These are phyloP conservation scores for Aspergillus ellipticus DNA, from an alignment of 495 filamentous ascomycete species.

Conservation along the genomic window DNA sequence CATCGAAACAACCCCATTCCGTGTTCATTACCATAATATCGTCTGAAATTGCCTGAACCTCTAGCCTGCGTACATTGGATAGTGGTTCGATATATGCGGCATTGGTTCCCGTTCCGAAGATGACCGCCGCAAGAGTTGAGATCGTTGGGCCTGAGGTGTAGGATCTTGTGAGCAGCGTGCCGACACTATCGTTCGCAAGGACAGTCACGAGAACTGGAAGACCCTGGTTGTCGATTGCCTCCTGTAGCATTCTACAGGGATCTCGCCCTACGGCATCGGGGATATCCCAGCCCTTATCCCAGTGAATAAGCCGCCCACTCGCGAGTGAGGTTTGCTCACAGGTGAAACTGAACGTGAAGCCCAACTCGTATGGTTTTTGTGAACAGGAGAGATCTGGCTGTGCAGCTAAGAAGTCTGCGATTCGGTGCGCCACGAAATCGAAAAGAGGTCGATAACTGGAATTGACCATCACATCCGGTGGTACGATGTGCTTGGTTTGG, in stretches of 20 bases:
- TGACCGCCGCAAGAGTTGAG: conserved; percentile 15
- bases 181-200: conserved; percentile 21
- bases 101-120: conserved; percentile 38
- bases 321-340: conserved; percentile 17
- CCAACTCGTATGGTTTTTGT: conserved; percentile 9
- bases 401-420: conserved; percentile 10
- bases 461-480: conserved; percentile 16
- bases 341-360: conserved; percentile 25
- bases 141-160: conserved; percentile 13
- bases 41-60: neutral
- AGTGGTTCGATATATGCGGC: conserved; percentile 33
- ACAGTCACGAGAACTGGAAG: conserved; percentile 18
- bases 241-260: conserved; percentile 20
- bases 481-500: conserved; percentile 15
- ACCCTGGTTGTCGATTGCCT: conserved; percentile 14
- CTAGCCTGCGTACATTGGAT: conserved; percentile 10
- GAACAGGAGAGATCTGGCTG: neutral
- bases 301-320: conserved; percentile 17
- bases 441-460: conserved; percentile 17
- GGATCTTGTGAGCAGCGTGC: conserved; percentile 18
- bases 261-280: conserved; percentile 18
- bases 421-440: conserved; percentile 20
- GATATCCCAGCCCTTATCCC: conserved; percentile 27
- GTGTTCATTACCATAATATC: conserved; percentile 26
- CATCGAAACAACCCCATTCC: conserved; percentile 28